Evolutionary conservation across 192 early-diverging fungal genomes (phyloP), one percentile per base, ranked within the genome.

Genomic region (Anaeromyces robustus): DNA sequence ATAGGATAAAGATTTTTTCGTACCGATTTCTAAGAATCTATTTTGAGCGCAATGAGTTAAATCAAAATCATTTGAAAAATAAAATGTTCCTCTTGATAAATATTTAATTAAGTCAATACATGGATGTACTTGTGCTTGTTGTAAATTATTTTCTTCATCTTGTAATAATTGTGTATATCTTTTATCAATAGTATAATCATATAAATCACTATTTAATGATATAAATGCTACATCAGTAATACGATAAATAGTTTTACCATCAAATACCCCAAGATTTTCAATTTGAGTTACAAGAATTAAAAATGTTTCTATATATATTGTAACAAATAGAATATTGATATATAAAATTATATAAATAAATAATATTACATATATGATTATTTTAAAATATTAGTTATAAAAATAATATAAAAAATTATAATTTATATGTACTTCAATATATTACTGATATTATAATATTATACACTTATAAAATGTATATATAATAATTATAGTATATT

Each of bases 51-150:
- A 91, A 29, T 93, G 91, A 2, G 97, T 97, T 41, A 99, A 86
- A 83, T 99, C 98, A 79, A 94, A 93, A 52, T 89, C 89, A 0
- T 94, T 92, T 11, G 94, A 93, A 85, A 96, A 99, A 86, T 94
- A 99, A 83, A 99, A 99, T 6, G 92, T 92, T 26, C 96, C 96
- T 81, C 89, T 91, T 77, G 90, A 92, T 22, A 99, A 86, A 77
- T 97, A 90, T 81, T 94, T 91, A 80, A 89, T 88, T 37, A 98
- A 86, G 29, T 88, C 86, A 22, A 85, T 79, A 82, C 95, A 96
- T 11, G 96, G 96, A 84, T 97, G 95, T n/a, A 52, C 22, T 52
- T 22, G 16, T 16, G 0, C 18, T 1, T 0, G 18, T 22, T 22
- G 43, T n/a, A n/a, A 22, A 52, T 52, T 52, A 52, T 18, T 52